Evolutionary conservation across 1,284 basidiomycete genomes (phyloP).

Genomic region (Mycosarcoma mackinlayi): DNA sequence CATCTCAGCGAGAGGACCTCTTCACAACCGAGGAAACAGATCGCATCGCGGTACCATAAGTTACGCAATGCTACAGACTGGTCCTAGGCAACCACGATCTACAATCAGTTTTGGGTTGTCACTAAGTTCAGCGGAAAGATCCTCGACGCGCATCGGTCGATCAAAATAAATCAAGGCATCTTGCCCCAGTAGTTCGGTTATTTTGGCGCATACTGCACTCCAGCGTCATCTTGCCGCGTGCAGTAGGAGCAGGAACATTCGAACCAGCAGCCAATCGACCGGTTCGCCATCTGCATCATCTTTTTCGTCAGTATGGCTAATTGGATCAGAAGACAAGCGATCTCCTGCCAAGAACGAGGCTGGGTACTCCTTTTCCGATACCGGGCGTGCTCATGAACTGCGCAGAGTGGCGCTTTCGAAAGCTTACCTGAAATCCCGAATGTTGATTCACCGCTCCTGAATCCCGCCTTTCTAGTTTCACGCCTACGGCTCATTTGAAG

Average conservation of each 20-base stretch:
- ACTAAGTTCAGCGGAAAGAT: not conserved
- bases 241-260: not conserved
- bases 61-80: too few relatives aligned
- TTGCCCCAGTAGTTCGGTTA: not conserved
- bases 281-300: too few relatives aligned
- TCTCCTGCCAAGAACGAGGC: not conserved
- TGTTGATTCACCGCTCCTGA: not conserved
- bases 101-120: not conserved
- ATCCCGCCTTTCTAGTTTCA: not conserved
- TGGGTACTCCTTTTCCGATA: too few relatives aligned
- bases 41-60: too few relatives aligned
- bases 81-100: not conserved
- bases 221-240: slow-evolving; percentile 13
- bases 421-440: not conserved
- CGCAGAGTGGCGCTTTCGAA: too few relatives aligned
- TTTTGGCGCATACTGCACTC: slow-evolving; percentile 16
- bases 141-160: not conserved
- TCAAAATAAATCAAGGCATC: not conserved
- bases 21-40: too few relatives aligned
- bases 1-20: too few relatives aligned
- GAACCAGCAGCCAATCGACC: too few relatives aligned
- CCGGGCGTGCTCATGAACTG: too few relatives aligned
- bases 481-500: not conserved
- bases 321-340: not conserved
- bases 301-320: too few relatives aligned